Base-by-base conservation (phyloP, 768 basidiomycete genomes). In the Auriscalpium orientale region DNA sequence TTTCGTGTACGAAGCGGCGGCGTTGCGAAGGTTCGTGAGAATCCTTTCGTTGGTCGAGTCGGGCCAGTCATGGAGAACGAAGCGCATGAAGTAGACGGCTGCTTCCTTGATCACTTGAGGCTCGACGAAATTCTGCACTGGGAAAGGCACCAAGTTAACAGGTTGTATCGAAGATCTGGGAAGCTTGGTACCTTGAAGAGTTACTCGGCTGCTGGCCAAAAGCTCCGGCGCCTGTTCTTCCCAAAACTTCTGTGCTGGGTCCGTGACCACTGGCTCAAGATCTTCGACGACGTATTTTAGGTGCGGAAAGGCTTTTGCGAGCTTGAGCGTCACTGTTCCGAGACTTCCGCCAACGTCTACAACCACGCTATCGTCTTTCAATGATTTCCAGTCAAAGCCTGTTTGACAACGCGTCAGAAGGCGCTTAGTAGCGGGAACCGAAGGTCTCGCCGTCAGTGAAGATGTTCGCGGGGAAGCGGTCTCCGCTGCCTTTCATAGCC, bases 291-390 rank as follows among this genome's bases (percentile, higher is more conserved):
- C 63, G n/a, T 75, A 51, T 43, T 67, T 64, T 5, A 77, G 59
- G 15, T 69, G 64, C 0, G 76, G 74, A 56, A 68, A 68, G 3
- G 57, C 61, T 56, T 70, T 71, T 1, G 66, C 55, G 2, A 79
- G 65, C 10, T 58, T 56, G 44, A 77, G 64, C 2, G 70, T 63
- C 16, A 69, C 61, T 46, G 73, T 71, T 1, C 77, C 76, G 45
- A 71, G 66, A 7, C 72, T 71, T 7, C 74, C 71, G 13, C 73
- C 76, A 12, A 77, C 66, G 61, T 77, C 76, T 51, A 73, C 73
- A 16, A 77, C 64, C 3, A 63, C 61, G 4, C 70, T 60, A 12
- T 65, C 68, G 4, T 38, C 9, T 13, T 64, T 56, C 5, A 73
- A 59, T n/a, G 61, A 46, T 0, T 59, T 63, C 76, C 74, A 78